Base-by-base conservation (phyloP, 257 asterid species). In the Solanum arcanum region DNA sequence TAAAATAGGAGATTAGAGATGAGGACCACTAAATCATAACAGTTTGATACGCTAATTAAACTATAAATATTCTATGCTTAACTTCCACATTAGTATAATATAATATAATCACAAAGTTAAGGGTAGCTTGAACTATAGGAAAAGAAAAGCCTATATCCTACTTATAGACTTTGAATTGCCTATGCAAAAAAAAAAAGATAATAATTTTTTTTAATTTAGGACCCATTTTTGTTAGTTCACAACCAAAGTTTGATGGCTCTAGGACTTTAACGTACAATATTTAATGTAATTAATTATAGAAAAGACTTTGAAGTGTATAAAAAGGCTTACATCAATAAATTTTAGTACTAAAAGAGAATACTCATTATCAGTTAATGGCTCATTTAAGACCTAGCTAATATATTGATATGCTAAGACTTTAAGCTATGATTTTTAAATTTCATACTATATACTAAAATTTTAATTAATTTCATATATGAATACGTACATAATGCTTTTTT, bases 1-100 rank as follows among this genome's bases (percentile, higher is more conserved):
- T 46, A 8, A 80, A 80, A 49, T 16, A 27, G 69, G 85, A 64
- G 90, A 64, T 31, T 85, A 52, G 86, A 84, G 41, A 74, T 39
- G 15, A 91, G 94, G 96, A 91, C 96, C 96, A 92, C 94, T 76
- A 83, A 92, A 92, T 91, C 94, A 91, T 90, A 90, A 88, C 83
- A 91, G 88, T 87, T 86, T 87, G 91, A 89, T 88, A 87, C 82
- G 86, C 76, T 60, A 84, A 90, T 88, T 86, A 89, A 89, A 35
- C 52, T 86, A 37, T 88, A 87, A 68, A 59, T 88, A 81, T 29
- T 23, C 21, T 35, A 42, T 69, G 75, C 42, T 56, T 85, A 91
- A 90, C 88, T 72, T 86, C 88, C 88, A 88, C 56, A 82, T 89
- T 59, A 78, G 10, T 44, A 47, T 29, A 80, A 39, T 68, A 83